These are phyloP conservation scores for Mentha longifolia DNA, from an alignment of 257 asterid genomes.

Conservation along the genomic window DNA sequence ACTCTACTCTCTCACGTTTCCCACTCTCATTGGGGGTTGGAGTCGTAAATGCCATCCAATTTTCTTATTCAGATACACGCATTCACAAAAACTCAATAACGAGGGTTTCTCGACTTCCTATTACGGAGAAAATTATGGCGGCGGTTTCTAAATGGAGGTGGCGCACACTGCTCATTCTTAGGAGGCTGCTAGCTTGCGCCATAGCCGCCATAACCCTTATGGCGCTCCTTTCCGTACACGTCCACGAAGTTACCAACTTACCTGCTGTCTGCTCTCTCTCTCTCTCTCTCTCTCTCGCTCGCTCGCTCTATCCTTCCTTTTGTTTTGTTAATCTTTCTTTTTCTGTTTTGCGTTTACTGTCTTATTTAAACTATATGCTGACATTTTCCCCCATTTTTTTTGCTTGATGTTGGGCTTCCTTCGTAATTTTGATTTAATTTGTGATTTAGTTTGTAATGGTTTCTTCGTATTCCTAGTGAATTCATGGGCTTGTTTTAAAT, in stretches of 20 bases:
- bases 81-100: too few relatives aligned
- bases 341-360: neutral
- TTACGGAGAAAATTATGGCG: slow-evolving; percentile 24
- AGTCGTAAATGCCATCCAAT: slow-evolving; percentile 26
- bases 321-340: neutral
- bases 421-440: too few relatives aligned
- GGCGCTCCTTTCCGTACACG: slow-evolving; percentile 63
- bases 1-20: slow-evolving; percentile 29
- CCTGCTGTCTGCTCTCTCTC: too few relatives aligned
- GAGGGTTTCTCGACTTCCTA: slow-evolving; percentile 2
- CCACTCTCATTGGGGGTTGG: slow-evolving; percentile 9
- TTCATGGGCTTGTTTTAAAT: slow-evolving; percentile 16
- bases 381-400: neutral
- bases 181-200: slow-evolving; percentile 68
- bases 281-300: too few relatives aligned
- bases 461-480: neutral
- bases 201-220: slow-evolving; percentile 54
- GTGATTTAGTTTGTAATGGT: slow-evolving; percentile 3
- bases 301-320: neutral
- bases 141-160: slow-evolving; percentile 63
- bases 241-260: slow-evolving; percentile 52
- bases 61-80: neutral
- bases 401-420: neutral
- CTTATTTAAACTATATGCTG: neutral
- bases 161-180: slow-evolving; percentile 59